Evolutionary conservation across 805 yeast genomes (phyloP), one percentile per base, ranked within the genome.

Genomic region (Kuraishia floccosa): DNA sequence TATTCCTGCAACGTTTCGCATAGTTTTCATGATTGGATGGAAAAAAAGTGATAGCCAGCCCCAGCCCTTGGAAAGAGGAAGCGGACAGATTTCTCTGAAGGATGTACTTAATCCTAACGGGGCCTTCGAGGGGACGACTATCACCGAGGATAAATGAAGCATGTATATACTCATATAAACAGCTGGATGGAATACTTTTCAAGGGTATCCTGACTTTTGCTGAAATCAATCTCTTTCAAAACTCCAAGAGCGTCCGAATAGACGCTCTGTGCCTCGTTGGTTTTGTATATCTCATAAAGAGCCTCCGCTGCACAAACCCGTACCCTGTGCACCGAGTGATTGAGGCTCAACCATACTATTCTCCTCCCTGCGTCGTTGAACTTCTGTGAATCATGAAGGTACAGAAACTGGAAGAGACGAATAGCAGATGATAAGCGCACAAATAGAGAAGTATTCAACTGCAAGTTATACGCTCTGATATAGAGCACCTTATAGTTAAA

Each of bases 11-110:
- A 83, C 94, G 1, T 84, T 71, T 54, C 59, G 84, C 37, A 70
- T 84, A 32, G 71, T 83, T 17, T 79, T 77, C 48, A 77, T 83
- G 85, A 80, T 84, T 47, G 94, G 94, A 3, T 84, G 94, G 94
- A 84, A 81, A 49, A 74, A 76, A 39, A 68, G 82, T 33, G 69
- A 70, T 5, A 47, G 54, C 30, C 84, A 81, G 47, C 85, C 87
- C 3, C 59, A 76, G 46, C 89, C 94, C 2, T 63, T 81, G 36
- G 65, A 65, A 30, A 60, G 93, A 39, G 94, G 94, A 2, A 46
- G 79, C 14, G 91, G 77, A 1, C 72, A 75, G 44, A 64, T 82
- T 25, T 74, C 62, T 38, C 55, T 83, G 45, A 77, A 78, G 48
- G 87, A 82, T 36, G 72, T 72, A 8, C 52, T 75, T 30, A 41